phyloP scores from a whole-genome alignment of 129 eudicot species.

The Flaveria robusta region DNA sequence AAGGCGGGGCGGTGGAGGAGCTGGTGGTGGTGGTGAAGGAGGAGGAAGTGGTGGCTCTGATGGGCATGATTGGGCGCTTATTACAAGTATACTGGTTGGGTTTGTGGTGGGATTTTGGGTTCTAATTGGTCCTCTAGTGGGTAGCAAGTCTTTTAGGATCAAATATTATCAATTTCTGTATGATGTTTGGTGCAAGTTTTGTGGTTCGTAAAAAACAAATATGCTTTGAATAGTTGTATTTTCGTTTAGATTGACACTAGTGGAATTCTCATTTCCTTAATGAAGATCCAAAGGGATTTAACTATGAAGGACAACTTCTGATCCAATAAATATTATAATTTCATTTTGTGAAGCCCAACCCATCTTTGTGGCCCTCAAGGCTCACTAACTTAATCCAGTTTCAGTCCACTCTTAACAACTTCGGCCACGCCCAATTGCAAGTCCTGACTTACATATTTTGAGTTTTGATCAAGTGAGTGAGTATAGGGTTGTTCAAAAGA shows the following conservation, averaged over 20 bases:
- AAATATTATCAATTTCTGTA: slow-evolving; percentile 16
- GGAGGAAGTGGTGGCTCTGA: neutral
- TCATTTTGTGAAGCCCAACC: neutral
- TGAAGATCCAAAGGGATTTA: neutral
- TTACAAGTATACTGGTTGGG: slow-evolving; percentile 9
- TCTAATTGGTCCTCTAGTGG: slow-evolving; percentile 21
- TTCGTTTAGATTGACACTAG: no score
- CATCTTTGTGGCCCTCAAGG: no score
- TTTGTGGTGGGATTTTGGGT: slow-evolving; percentile 33
- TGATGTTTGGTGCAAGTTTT: slow-evolving; percentile 15
- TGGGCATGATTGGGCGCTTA: slow-evolving; percentile 23
- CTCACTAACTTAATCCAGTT: no score
- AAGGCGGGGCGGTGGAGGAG: neutral
- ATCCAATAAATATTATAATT: no score
- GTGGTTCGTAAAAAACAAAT: neutral
- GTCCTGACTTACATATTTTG: no score
- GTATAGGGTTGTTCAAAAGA: no score
- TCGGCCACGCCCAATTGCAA: no score
- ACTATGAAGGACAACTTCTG: no score
- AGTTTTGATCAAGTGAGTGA: no score
- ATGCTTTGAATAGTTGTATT: neutral
- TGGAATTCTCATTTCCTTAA: no score
- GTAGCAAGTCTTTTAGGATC: slow-evolving; percentile 30
- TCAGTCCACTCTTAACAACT: neutral
- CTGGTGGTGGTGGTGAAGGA: neutral